Evolutionary conservation across 176 grass and related monocot genomes (phyloP), one percentile per base, ranked within the genome.

Genomic region (Saccharum spontaneum): DNA sequence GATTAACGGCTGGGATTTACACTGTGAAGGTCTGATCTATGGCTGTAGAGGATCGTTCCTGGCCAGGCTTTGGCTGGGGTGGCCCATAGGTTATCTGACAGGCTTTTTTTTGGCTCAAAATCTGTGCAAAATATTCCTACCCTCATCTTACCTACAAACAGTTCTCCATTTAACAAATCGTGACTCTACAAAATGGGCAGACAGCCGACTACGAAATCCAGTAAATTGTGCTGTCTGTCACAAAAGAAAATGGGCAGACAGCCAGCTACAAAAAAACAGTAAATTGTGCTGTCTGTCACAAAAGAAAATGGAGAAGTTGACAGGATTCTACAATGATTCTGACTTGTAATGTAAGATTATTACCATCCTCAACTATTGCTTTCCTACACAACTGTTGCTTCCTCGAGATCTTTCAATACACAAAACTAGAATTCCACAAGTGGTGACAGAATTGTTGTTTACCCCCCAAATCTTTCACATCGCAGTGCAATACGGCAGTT

Each of bases 21-120:
- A 4, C 1, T 7, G 0, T 44, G 54, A 14, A 0, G 13, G 7
- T 31, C 60, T 2, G 0, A 1, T 0, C 41, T 44, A 1, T 44
- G 41, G 78, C 62, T 80, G 78, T 23, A 36, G 78, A 67, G 17
- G 62, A 80, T 67, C 78, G 78, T 67, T 66, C 60, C 40, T 30
- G 0, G 24, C 0, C 22, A 7, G 23, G 23, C 13, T 4, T 12
- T 31, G 77, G 15, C 38, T 6, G 0, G 60, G 77, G 15, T 79
- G 77, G 60, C 39, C 13, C 77, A 66, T 6, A n/a, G 78, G 78
- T 80, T 80, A 28, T 67, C 62, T 67, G 41, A 80, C 28, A 67
- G 63, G 77, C 16, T 48, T 5, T 20, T 28, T 28, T 33, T 3
- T 33, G 33, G 3, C 33, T 33, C 33, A 33, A 33, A 33, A 33